These are phyloP conservation scores for Gautieria morchelliformis DNA, from an alignment of 768 basidiomycete genomes.

Conservation along the genomic window DNA sequence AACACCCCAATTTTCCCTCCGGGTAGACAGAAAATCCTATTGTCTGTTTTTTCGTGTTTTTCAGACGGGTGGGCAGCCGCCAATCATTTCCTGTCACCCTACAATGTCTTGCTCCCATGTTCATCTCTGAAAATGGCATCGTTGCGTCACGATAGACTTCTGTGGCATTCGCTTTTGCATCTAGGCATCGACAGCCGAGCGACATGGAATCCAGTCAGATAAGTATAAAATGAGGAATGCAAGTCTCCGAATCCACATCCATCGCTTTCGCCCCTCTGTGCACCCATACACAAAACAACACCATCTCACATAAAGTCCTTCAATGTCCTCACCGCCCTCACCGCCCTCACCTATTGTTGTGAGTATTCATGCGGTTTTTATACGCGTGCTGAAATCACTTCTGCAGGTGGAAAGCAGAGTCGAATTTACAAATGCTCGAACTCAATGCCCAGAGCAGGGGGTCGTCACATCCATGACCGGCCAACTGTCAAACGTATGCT, in stretches of 20 bases:
- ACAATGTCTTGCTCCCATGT: too few species aligned
- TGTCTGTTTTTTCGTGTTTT: too few species aligned
- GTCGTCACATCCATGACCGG: background rate
- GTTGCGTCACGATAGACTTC: too few species aligned
- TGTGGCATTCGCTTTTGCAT: background rate
- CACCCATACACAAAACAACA: background rate
- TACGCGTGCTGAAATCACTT: background rate
- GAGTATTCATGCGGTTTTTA: background rate
- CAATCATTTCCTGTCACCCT: too few species aligned
- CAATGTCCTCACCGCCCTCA: background rate
- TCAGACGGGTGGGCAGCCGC: too few species aligned
- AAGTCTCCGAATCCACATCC: background rate
- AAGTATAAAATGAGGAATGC: background rate
- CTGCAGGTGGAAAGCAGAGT: background rate
- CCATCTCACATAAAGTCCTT: background rate
- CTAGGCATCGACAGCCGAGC: background rate
- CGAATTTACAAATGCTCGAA: constrained; percentile 4
- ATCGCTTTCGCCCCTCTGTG: background rate
- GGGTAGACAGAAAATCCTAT: background rate
- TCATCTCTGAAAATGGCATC: too few species aligned
- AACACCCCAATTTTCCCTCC: background rate
- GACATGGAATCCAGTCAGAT: background rate
- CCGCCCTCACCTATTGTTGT: too few species aligned
- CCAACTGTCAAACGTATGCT: background rate
- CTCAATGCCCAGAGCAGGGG: background rate